Percentiles rank a stretch among this genome's conserved stretches.
Evolutionary conservation across 2,329 filamentous ascomycete genomes (phyloP).

Genomic region (Lasiodiplodia hormozganensis): DNA sequence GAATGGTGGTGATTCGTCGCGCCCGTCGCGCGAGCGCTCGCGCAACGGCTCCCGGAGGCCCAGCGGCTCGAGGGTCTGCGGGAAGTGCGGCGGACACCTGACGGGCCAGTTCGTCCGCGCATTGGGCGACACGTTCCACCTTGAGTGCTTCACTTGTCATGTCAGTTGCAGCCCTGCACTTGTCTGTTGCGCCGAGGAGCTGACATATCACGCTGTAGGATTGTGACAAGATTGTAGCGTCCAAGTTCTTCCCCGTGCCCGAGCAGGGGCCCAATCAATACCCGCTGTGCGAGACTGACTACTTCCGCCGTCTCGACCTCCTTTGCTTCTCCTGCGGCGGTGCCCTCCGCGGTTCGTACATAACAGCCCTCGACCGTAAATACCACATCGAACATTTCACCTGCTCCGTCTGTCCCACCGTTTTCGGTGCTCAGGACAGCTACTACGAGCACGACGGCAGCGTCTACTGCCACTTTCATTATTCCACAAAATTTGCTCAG

Average conservation of each 20-base stretch:
- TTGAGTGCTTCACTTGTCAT: constrained; percentile 97
- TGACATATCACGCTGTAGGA: constrained; percentile 65
- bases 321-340: constrained; percentile 92
- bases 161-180: constrained; percentile 61
- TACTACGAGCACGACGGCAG: constrained; percentile 98
- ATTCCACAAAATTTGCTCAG: constrained; percentile 96
- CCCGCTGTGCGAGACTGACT: constrained; percentile 96
- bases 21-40: constrained; percentile 40
- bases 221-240: constrained; percentile 94
- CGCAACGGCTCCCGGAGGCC: constrained; percentile 42
- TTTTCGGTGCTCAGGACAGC: constrained; percentile 98
- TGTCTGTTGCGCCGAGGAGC: constrained; percentile 2
- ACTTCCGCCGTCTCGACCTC: constrained; percentile 89
- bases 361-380: constrained; percentile 95
- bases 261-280: constrained; percentile 90
- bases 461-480: constrained; percentile 98
- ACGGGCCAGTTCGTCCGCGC: constrained; percentile 97
- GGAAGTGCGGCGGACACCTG: constrained; percentile 86
- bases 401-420: constrained; percentile 92
- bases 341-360: constrained; percentile 94
- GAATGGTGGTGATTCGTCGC: constrained; percentile 39
- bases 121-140: constrained; percentile 89
- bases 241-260: constrained; percentile 97
- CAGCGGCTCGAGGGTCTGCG: constrained; percentile 60
- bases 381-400: constrained; percentile 99